Base-by-base conservation (phyloP, 2,329 filamentous ascomycete genomes). In the Aspergillus sp. region DNA sequence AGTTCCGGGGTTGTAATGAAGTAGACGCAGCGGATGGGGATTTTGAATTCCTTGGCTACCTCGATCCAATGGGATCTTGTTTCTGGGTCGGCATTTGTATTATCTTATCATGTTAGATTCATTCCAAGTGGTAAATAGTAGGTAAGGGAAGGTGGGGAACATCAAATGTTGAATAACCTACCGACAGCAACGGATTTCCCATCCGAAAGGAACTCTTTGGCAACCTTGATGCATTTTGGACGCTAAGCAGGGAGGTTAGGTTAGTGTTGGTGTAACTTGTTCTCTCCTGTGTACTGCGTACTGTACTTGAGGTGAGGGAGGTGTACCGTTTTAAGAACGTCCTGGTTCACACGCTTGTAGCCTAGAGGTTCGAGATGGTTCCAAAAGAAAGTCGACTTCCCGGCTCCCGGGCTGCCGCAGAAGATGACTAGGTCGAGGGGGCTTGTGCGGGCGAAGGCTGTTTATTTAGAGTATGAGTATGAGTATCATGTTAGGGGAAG, bases 381-480 rank as follows among this genome's bases (percentile, higher is more conserved):
- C 81, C 85, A 88, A 68, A 85, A 96, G 59, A 93, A 95, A 0
- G 89, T 91, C 33, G 88, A 95, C 67, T 98, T 97, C 12, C 93
- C 93, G 3, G 89, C 82, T 1, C 88, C 90, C 0, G 93, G 93
- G 38, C 87, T 88, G 1, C 93, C 93, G 59, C 88, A 91, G 62
- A 95, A 88, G 6, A 97, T 67, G 26, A 97, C 79, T 10, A 97
- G 72, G 43, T 96, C 90, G 51, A 82, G 66, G 5, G 78, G 64
- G 56, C 85, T 81, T 40, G 74, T 77, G 68, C 83, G 88, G 37
- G 77, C 72, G 51, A 79, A 72, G 2, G 53, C 46, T 47, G 59
- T 48, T 29, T 53, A 43, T 34, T 39, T 59, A 63, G 33, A 52
- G 19, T 19, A 19, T 19, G 19, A 19, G 19, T 19, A 19, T 19